Evolutionary conservation across 139 green algal species (phyloP).

Genomic region (Micractinium sp.): DNA sequence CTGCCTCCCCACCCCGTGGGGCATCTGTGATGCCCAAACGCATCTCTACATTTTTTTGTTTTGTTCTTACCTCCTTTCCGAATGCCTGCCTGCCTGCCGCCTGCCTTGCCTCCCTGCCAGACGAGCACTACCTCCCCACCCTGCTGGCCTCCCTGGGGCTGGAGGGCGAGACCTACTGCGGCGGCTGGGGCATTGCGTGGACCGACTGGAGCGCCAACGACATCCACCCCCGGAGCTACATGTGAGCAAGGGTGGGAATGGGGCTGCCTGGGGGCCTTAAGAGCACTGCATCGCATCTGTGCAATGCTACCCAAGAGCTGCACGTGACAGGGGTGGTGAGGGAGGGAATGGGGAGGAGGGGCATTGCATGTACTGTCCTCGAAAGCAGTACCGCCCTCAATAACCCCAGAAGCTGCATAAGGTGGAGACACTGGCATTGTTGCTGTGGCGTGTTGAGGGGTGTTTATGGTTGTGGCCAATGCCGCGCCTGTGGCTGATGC

Average conservation of each 20-base stretch:
- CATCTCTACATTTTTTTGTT: too few species aligned
- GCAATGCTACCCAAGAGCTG: too few species aligned
- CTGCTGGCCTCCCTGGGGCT: constrained; percentile 33
- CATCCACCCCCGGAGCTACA: background rate
- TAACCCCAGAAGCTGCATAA: too few species aligned
- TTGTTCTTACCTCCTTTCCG: background rate
- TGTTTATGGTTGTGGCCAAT: background rate
- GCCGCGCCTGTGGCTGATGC: background rate
- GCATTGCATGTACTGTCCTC: too few species aligned
- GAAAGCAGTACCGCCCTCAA: too few species aligned
- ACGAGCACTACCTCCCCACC: constrained; percentile 47
- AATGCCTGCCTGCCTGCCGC: background rate
- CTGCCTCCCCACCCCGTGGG: constrained; percentile 32
- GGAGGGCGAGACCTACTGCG: constrained; percentile 36
- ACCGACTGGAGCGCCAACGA: constrained; percentile 13
- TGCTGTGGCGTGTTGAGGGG: too few species aligned
- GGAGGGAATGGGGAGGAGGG: background rate
- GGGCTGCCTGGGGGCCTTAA: too few species aligned
- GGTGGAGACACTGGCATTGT: background rate
- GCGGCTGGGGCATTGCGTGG: constrained; percentile 20
- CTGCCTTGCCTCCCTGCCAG: background rate
- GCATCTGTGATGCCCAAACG: background rate
- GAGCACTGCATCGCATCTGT: too few species aligned
- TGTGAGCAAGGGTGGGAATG: background rate
- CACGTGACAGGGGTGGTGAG: background rate